Evolutionary conservation across 1,284 basidiomycete species (phyloP).

Genomic region (Rhizoctonia solani): DNA sequence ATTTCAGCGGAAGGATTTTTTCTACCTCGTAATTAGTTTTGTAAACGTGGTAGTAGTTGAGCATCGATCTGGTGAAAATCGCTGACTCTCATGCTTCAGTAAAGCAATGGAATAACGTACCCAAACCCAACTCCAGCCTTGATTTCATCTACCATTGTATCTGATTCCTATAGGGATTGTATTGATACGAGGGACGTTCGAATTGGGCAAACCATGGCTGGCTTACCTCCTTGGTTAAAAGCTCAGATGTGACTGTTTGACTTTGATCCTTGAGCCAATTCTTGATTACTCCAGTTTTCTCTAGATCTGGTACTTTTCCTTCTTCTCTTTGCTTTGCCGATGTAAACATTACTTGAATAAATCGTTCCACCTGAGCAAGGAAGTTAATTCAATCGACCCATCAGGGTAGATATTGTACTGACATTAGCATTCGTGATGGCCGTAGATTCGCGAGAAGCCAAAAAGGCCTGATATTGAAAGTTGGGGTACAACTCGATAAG

Average conservation of each 20-base stretch:
- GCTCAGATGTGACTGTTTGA: not conserved
- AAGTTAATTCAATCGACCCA: not conserved
- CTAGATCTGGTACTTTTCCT: not conserved
- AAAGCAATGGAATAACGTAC: no score
- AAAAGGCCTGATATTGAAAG: no score
- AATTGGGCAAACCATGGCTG: not conserved
- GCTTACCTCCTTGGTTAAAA: not conserved
- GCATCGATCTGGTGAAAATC: constrained; percentile 6
- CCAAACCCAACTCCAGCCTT: no score
- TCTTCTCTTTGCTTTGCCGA: not conserved
- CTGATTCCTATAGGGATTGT: no score
- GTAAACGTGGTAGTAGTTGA: constrained; percentile 8
- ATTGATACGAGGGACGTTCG: not conserved
- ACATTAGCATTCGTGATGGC: not conserved
- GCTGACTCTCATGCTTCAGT: no score
- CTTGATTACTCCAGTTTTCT: not conserved
- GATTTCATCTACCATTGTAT: no score
- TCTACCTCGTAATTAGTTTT: constrained; percentile 1
- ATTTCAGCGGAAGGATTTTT: not conserved
- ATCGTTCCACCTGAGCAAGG: not conserved
- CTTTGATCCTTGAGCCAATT: not conserved
- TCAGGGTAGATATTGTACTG: not conserved
- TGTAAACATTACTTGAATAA: not conserved
- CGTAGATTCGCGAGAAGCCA: no score
- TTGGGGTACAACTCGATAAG: not conserved